Evolutionary conservation across 2,329 filamentous ascomycete species (phyloP), one percentile per base, ranked within the genome.

Genomic region (Fusarium sp.): DNA sequence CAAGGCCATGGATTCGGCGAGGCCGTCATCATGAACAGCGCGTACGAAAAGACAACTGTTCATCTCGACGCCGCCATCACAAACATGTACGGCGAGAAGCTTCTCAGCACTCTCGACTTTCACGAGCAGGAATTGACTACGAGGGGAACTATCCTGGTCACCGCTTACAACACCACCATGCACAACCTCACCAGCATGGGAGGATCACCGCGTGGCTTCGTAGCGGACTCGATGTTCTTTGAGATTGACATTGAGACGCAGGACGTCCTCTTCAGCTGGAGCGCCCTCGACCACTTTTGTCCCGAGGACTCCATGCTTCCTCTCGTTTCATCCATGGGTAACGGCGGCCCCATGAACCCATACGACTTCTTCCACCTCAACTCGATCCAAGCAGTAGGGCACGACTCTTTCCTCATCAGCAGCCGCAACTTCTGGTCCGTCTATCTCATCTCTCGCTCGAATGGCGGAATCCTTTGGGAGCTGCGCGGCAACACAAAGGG

Each of bases 231-330:
- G 17, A 53, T 77, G 31, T 72, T 80, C 49, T 78, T 74, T 51
- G 78, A 80, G 55, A 69, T 80, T n/a, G 76, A 80, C 38, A 66
- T 78, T 9, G 67, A 70, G 31, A 79, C 76, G 0, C 70, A 71
- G 23, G 66, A 78, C 21, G 61, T 80, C 3, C 51, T 80, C 2
- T 80, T 76, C 49, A 65, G 54, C 6, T 80, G 79, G 79, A 77
- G 73, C 32, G 70, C 76, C 3, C 57, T 78, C 0, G 73, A 74
- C 1, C 75, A 78, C 37, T 59, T 71, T 29, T 52, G 52, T 8
- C 25, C 60, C 0, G 33, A 63, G 8, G 46, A 65, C 3, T 68
- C 66, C 0, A 65, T 56, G 43, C 33, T 65, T 1, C 49, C 59
- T 6, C 45, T 61, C 6, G 27, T 53, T 0, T 47, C 64, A 2